Percentiles rank a stretch among this genome's conserved stretches.
Evolutionary conservation across 2,329 filamentous ascomycete genomes (phyloP).

Genomic region (Monosporascus sp.): DNA sequence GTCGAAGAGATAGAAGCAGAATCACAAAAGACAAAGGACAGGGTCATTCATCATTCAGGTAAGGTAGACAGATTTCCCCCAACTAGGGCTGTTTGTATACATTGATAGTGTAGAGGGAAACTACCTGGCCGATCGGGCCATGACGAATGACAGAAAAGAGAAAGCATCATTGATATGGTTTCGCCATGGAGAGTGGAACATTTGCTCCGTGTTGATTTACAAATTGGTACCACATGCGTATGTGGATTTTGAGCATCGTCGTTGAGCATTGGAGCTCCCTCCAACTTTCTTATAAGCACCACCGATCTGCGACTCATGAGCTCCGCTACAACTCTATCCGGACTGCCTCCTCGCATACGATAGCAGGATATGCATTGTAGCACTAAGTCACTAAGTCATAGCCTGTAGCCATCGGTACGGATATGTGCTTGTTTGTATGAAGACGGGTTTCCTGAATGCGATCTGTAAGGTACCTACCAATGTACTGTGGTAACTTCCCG

Average conservation of each 20-base stretch:
- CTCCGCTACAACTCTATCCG: not conserved
- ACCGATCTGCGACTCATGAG: not conserved
- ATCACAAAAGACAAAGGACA: too few species aligned
- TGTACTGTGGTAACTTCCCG: too few species aligned
- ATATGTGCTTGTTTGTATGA: not conserved
- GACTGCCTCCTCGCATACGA: not conserved
- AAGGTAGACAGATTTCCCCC: too few species aligned
- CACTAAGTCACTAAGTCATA: too few species aligned
- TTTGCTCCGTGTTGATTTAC: not conserved
- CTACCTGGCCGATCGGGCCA: not conserved
- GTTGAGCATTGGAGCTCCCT: not conserved
- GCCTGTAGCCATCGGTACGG: too few species aligned
- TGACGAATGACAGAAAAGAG: not conserved
- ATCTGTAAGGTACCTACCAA: not conserved
- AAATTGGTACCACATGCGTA: not conserved
- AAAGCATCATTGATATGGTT: not conserved
- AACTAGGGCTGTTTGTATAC: not conserved
- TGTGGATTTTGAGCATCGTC: not conserved
- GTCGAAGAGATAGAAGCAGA: too few species aligned
- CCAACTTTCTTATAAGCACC: not conserved
- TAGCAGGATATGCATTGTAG: not conserved
- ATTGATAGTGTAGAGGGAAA: not conserved
- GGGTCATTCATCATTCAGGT: too few species aligned
- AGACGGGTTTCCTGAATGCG: not conserved
- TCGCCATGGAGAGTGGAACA: not conserved